Evolutionary conservation across 768 basidiomycete species (phyloP), one percentile per base, ranked within the genome.

Genomic region (Hypsizygus marmoreus): DNA sequence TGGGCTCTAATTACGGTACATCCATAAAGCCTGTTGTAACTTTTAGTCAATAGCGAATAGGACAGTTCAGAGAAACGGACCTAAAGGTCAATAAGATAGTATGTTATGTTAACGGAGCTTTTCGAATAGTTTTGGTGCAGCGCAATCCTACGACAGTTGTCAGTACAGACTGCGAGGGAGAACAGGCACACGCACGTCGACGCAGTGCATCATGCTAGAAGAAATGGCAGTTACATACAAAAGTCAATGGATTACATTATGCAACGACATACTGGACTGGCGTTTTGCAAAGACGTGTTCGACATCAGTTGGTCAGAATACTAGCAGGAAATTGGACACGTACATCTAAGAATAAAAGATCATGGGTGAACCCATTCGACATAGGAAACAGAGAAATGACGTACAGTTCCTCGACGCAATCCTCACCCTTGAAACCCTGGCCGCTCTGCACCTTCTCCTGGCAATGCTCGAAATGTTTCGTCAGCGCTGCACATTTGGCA

Each of bases 401-500:
- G 65, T 56, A 89, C 88, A 92, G 65, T 76, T 92, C 91, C 70
- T 93, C 90, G 28, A 94, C 87, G 61, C 92, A 95, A 63, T 95
- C 92, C 74, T 95, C 94, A 52, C 83, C 83, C 64, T 90, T 85
- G 80, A 79, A 91, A 29, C 91, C 93, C 59, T 93, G 62, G 20
- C 93, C 94, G 23, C 73, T 75, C 48, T 81, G 68, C 36, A 97
- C 84, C 71, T 91, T 94, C 67, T 94, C 88, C 63, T 89, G 80
- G 67, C 94, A 95, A 61, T 94, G 89, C 48, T 86, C 79, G 66
- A 95, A 95, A 71, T 95, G 94, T 60, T 87, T 81, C 29, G 84
- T 73, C 45, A 84, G 64, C 28, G 81, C 67, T 29, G 77, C 79
- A 55, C 93, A 95, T 53, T 84, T 80, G 3, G 76, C 56, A 24